These are phyloP conservation scores for Colletotrichum camelliae DNA, from an alignment of 2,329 filamentous ascomycete species.

Conservation along the genomic window DNA sequence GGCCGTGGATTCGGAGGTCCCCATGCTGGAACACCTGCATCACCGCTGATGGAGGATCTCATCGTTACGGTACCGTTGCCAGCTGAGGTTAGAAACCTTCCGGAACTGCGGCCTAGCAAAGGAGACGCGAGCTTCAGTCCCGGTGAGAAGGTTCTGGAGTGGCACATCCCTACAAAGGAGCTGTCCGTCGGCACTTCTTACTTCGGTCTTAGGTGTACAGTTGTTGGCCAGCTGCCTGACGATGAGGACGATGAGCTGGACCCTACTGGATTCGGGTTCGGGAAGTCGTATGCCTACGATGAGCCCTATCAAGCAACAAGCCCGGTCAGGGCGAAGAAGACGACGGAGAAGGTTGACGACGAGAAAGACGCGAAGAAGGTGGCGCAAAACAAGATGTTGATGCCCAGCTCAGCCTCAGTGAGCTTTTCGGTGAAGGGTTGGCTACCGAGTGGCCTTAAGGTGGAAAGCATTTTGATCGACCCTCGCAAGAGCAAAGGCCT, in stretches of 20 bases:
- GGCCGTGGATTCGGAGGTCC: conserved; percentile 49
- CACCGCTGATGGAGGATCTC: conserved; percentile 76
- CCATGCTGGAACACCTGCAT: conserved; percentile 59
- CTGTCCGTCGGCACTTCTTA: conserved; percentile 69
- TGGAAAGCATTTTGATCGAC: conserved; percentile 72
- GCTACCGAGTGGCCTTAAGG: conserved; percentile 70
- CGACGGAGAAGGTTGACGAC: conserved; percentile 34
- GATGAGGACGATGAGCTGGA: conserved; percentile 55
- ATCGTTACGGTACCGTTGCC: conserved; percentile 81
- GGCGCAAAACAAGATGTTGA: conserved; percentile 75
- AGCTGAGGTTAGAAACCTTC: conserved; percentile 78
- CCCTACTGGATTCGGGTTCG: conserved; percentile 57
- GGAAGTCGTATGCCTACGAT: conserved; percentile 56
- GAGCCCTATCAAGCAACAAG: conserved; percentile 60
- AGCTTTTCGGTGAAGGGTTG: conserved; percentile 75
- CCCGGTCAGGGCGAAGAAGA: conserved; percentile 38
- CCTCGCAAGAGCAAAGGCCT: conserved; percentile 84
- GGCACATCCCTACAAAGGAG: conserved; percentile 82
- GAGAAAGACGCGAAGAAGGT: conserved; percentile 61
- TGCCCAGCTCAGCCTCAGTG: conserved; percentile 79
- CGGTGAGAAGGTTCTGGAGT: conserved; percentile 76
- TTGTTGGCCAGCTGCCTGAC: conserved; percentile 68
- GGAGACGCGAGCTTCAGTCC: conserved; percentile 86
- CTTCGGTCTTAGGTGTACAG: conserved; percentile 80
- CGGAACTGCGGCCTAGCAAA: conserved; percentile 79